Conservation (phyloP, 179 eudicot species). For the Vitellaria paradoxa region DNA sequence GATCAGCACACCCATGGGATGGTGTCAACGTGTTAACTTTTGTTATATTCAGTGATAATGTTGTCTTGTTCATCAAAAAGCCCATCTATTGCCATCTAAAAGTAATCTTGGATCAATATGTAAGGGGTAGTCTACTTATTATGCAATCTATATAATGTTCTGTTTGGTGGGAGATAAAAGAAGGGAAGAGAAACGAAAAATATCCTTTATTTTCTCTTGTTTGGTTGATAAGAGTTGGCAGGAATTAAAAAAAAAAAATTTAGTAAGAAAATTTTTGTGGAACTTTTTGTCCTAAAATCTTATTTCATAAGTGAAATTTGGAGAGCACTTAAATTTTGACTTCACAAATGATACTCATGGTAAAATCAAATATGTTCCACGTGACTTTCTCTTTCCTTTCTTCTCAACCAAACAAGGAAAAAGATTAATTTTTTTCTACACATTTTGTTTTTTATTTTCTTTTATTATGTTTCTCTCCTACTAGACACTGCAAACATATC, state of each 20-base stretch:
- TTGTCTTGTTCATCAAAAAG: neutral
- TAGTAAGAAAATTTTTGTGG: neutral
- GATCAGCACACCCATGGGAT: neutral
- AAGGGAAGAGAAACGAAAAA: neutral
- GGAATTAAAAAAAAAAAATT: neutral
- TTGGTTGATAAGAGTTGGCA: too few relatives aligned
- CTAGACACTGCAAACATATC: neutral
- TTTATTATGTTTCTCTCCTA: neutral
- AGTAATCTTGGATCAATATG: neutral
- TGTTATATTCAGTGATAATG: neutral
- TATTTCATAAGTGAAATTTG: neutral
- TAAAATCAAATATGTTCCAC: neutral
- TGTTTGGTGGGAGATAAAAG: neutral
- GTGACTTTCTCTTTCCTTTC: too few relatives aligned
- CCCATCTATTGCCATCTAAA: neutral
- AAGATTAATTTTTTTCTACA: neutral
- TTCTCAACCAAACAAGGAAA: too few relatives aligned
- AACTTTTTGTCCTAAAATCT: neutral
- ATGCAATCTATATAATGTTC: neutral
- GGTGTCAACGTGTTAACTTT: neutral
- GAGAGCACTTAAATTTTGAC: neutral
- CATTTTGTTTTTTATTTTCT: neutral
- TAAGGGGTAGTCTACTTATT: neutral
- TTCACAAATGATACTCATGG: neutral
- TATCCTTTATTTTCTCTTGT: neutral